Percentiles rank a stretch among this genome's conserved stretches.
Evolutionary conservation across 1,284 basidiomycete species (phyloP).

Genomic region (Papiliotrema laurentii): DNA sequence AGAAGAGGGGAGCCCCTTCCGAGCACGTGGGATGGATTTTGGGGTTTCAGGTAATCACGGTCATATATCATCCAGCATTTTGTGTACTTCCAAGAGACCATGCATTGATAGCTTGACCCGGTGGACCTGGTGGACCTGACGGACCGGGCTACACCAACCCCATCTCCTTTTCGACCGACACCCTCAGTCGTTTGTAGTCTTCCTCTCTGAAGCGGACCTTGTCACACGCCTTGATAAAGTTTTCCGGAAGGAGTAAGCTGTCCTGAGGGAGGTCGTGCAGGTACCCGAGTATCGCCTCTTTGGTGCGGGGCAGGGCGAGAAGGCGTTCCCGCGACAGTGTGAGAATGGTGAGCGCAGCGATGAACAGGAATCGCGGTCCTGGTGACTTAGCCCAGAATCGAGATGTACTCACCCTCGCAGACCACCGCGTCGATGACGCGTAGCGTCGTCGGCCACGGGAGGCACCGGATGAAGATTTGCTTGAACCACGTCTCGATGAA

Average conservation of each 20-base stretch:
- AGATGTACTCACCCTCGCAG: constrained; percentile 61
- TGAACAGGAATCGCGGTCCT: constrained; percentile 76
- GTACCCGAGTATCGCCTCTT: constrained; percentile 29
- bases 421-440: constrained; percentile 85
- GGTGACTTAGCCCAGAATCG: constrained; percentile 10
- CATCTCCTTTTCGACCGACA: constrained; percentile 35
- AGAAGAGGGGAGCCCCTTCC: constrained; percentile 27
- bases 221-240: constrained; percentile 41
- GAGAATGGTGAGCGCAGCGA: constrained; percentile 71
- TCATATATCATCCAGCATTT: neutral
- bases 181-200: constrained; percentile 36
- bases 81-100: too few relatives aligned
- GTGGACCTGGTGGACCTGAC: too few relatives aligned
- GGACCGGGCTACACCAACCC: constrained; percentile 3
- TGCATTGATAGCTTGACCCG: too few relatives aligned
- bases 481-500: constrained; percentile 42
- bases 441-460: constrained; percentile 72
- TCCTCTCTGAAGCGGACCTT: constrained; percentile 41
- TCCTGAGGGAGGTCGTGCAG: constrained; percentile 41
- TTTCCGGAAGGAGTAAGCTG: constrained; percentile 39
- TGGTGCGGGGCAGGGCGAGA: constrained; percentile 21
- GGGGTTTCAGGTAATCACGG: constrained; percentile 37
- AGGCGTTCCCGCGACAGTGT: constrained; percentile 38
- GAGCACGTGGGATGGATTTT: constrained; percentile 37
- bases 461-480: constrained; percentile 63